These are phyloP conservation scores for Arachis hypogaea DNA, from an alignment of 306 rosid genomes.

Conservation along the genomic window DNA sequence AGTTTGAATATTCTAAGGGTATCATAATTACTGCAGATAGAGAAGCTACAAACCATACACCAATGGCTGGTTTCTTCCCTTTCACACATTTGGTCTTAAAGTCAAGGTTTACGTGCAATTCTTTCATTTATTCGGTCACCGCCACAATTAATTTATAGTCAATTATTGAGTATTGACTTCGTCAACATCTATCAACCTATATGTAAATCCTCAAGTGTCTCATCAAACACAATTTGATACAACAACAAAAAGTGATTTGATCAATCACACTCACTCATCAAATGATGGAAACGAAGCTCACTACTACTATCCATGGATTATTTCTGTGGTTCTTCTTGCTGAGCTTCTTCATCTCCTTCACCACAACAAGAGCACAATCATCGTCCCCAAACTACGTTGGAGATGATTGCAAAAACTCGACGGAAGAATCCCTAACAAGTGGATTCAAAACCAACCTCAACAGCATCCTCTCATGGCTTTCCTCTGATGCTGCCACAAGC, in stretches of 20 bases:
- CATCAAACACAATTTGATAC: not conserved
- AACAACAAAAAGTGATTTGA: not conserved
- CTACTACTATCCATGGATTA: not conserved
- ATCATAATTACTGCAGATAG: too few relatives aligned
- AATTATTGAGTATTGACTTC: too few relatives aligned
- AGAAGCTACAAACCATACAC: too few relatives aligned
- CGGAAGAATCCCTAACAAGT: slow-evolving; percentile 21
- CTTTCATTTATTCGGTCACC: too few relatives aligned
- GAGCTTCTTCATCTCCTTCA: slow-evolving; percentile 26
- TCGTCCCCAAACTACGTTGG: slow-evolving; percentile 33
- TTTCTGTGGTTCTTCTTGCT: not conserved
- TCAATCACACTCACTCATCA: too few relatives aligned
- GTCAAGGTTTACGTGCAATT: too few relatives aligned
- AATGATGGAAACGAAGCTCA: not conserved
- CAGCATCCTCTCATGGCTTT: slow-evolving; percentile 16
- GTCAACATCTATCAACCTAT: too few relatives aligned
- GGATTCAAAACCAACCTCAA: slow-evolving; percentile 43
- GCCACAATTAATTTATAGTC: too few relatives aligned
- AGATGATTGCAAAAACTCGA: slow-evolving; percentile 40
- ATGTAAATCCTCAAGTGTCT: not conserved
- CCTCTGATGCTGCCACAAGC: slow-evolving; percentile 34
- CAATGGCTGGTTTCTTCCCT: too few relatives aligned
- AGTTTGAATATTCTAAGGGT: too few relatives aligned
- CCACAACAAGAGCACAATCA: slow-evolving; percentile 20
- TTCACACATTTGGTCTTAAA: too few relatives aligned